phyloP scores from a whole-genome alignment of 2,329 filamentous ascomycete genomes.

The Hysterium pulicare region DNA sequence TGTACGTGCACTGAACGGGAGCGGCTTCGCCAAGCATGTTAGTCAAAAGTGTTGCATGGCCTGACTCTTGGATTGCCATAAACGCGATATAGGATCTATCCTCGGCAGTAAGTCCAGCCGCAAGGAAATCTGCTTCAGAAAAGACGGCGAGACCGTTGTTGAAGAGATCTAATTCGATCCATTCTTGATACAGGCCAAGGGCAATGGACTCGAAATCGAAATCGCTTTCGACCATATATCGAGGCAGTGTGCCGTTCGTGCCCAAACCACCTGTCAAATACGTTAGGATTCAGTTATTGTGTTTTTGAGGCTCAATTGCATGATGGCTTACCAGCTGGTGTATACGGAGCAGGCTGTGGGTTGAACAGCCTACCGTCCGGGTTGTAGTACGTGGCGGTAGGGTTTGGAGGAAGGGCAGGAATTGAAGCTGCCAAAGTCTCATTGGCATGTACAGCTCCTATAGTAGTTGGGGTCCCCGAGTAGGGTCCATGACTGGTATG shows the following conservation, averaged over 20 bases:
- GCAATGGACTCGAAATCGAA: conserved; percentile 79
- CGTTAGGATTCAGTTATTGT: no score
- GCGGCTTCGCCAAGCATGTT: conserved; percentile 73
- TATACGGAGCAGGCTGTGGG: conserved; percentile 68
- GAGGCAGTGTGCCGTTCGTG: conserved; percentile 71
- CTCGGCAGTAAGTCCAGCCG: conserved; percentile 63
- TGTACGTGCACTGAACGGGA: conserved; percentile 73
- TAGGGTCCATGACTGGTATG: conserved; percentile 67
- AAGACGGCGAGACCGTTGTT: conserved; percentile 70
- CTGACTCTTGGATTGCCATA: conserved; percentile 75
- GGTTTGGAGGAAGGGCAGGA: conserved; percentile 54
- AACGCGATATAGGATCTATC: conserved; percentile 69
- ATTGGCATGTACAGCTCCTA: conserved; percentile 61
- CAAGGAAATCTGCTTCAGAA: conserved; percentile 65
- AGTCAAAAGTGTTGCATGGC: conserved; percentile 71
- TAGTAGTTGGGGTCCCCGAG: conserved; percentile 64
- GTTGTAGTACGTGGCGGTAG: conserved; percentile 66
- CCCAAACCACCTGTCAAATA: conserved; percentile 58
- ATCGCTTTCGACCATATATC: conserved; percentile 75
- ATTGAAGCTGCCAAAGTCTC: conserved; percentile 57
- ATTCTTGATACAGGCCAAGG: conserved; percentile 76
- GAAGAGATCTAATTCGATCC: conserved; percentile 81
- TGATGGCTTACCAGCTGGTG: conserved; percentile 51
- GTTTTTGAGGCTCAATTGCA: no score
- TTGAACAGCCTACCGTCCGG: conserved; percentile 66